These are phyloP conservation scores for Salix dunnii DNA, from an alignment of 345 rosid species.

Conservation along the genomic window DNA sequence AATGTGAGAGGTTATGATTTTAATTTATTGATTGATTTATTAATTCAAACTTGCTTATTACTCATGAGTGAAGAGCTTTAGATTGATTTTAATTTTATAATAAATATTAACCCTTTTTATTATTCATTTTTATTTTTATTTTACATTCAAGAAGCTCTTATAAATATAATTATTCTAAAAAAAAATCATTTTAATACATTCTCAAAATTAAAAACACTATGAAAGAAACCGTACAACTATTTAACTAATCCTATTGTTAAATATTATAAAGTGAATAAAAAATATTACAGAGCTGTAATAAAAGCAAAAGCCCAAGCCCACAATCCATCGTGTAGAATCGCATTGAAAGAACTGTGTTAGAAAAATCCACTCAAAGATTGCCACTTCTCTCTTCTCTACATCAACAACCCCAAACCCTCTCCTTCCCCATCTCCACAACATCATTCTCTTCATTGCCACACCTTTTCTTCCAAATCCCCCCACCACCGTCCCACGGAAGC, in stretches of 20 bases:
- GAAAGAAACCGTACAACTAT: too few species aligned
- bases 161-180: too few species aligned
- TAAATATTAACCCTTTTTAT: too few species aligned
- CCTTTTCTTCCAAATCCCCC: neutral
- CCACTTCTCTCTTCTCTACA: neutral
- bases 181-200: too few species aligned
- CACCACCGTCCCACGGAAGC: neutral
- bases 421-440: neutral
- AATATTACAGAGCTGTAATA: neutral
- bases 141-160: neutral
- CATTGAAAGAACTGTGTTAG: neutral
- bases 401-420: neutral
- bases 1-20: too few species aligned
- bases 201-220: too few species aligned
- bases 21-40: too few species aligned
- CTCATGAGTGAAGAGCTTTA: too few species aligned
- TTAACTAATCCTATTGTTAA: neutral
- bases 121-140: too few species aligned
- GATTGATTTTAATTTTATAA: neutral
- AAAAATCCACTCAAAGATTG: constrained; percentile 2
- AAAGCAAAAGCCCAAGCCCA: neutral
- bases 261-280: neutral
- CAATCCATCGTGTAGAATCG: neutral
- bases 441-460: neutral
- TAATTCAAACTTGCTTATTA: too few species aligned